phyloP scores from a whole-genome alignment of 2,329 filamentous ascomycete species.

The Hymenoscyphus linearis region DNA sequence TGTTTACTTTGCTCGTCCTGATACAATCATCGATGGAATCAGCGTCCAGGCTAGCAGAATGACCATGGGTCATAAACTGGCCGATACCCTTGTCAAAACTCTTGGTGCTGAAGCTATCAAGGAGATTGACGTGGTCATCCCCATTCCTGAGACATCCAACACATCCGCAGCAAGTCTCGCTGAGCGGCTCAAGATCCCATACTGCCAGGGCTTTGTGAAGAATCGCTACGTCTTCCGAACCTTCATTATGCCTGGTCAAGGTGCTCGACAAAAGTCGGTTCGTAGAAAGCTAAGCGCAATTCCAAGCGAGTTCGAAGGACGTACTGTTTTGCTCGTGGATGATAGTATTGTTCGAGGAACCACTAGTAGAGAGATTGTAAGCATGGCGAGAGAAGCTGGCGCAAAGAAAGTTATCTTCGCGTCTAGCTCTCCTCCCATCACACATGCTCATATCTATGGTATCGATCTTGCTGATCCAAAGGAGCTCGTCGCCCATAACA shows the following conservation, averaged over 20 bases:
- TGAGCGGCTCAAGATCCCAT: conserved; percentile 69
- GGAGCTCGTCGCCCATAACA: conserved; percentile 67
- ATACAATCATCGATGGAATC: conserved; percentile 80
- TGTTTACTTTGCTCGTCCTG: conserved; percentile 81
- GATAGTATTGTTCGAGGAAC: conserved; percentile 87
- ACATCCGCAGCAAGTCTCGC: conserved; percentile 74
- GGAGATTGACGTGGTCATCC: conserved; percentile 79
- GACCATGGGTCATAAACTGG: conserved; percentile 80
- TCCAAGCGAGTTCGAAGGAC: conserved; percentile 74
- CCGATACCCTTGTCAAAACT: conserved; percentile 61
- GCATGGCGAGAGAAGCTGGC: conserved; percentile 79
- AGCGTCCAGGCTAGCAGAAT: conserved; percentile 78
- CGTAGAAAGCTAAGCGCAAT: conserved; percentile 87
- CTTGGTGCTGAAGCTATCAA: conserved; percentile 65
- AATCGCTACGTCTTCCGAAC: conserved; percentile 86
- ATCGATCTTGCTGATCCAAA: conserved; percentile 68
- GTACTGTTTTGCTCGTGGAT: conserved; percentile 78
- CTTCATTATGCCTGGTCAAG: conserved; percentile 82
- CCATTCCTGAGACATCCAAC: conserved; percentile 78
- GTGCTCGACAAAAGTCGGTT: conserved; percentile 75
- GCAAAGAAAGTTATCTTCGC: conserved; percentile 80
- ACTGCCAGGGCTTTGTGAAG: conserved; percentile 79
- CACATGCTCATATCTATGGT: conserved; percentile 81
- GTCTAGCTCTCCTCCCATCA: conserved; percentile 77
- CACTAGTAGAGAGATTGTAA: conserved; percentile 72